phyloP scores from a whole-genome alignment of 2,329 filamentous ascomycete genomes.

The Epichloe festucae region DNA sequence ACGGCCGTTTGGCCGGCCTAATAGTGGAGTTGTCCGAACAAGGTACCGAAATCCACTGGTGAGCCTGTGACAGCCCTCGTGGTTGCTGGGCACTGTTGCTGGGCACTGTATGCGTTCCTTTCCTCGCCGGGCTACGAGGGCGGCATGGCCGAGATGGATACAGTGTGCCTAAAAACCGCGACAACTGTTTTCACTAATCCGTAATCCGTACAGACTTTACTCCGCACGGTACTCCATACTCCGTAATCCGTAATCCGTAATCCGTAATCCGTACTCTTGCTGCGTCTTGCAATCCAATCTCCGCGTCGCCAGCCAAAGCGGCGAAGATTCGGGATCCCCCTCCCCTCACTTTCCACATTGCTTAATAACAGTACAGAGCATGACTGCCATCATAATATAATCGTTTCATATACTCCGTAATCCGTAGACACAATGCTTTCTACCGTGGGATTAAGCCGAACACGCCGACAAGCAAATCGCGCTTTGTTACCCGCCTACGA shows the following conservation, averaged over 20 bases:
- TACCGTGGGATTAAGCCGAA: not conserved
- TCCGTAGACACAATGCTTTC: not conserved
- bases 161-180: not conserved
- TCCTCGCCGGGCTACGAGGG: not conserved
- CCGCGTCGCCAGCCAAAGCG: too few species aligned
- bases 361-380: not conserved
- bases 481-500: not conserved
- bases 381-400: not conserved
- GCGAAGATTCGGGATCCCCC: too few species aligned
- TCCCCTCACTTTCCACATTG: too few species aligned
- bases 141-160: not conserved
- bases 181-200: not conserved
- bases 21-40: conserved; percentile 34
- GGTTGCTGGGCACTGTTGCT: conserved; percentile 2
- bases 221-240: not conserved
- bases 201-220: not conserved
- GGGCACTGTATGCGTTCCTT: not conserved
- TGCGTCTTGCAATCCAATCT: too few species aligned
- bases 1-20: conserved; percentile 45
- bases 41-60: conserved; percentile 5
- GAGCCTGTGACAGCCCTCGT: not conserved
- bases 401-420: not conserved
- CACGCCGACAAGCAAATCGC: not conserved
- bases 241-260: too few species aligned
- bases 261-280: too few species aligned